Percentiles rank a stretch among this genome's conserved stretches.
Evolutionary conservation across 345 rosid species (phyloP).

Genomic region (Crucihimalaya himalaica): DNA sequence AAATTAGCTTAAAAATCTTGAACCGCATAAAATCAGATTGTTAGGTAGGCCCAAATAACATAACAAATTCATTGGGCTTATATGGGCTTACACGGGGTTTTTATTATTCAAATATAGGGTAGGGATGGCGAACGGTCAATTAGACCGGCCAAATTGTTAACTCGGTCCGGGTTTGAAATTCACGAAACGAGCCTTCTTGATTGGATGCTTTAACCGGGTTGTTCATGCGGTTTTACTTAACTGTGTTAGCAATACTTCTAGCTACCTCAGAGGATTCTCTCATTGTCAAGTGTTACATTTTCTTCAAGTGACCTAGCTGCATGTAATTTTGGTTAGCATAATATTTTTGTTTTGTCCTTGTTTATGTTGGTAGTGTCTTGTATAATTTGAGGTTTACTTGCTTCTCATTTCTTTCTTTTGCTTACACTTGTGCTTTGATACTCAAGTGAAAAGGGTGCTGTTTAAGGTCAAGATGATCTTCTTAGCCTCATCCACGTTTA

Average conservation of each 20-base stretch:
- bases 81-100: too few relatives aligned
- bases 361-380: background rate
- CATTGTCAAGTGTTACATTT: too few relatives aligned
- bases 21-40: background rate
- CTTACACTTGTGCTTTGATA: slow-evolving; percentile 47
- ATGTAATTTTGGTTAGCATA: background rate
- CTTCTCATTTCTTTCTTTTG: slow-evolving; percentile 2
- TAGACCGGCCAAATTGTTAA: background rate
- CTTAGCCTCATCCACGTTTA: slow-evolving; percentile 1
- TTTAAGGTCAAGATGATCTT: slow-evolving; percentile 56
- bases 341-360: background rate
- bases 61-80: background rate
- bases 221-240: too few relatives aligned
- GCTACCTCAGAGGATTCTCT: too few relatives aligned
- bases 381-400: background rate
- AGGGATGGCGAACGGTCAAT: background rate
- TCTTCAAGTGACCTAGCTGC: too few relatives aligned
- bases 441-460: slow-evolving; percentile 52
- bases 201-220: background rate
- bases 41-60: slow-evolving; percentile 2
- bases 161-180: background rate
- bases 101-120: background rate
- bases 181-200: background rate
- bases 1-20: background rate
- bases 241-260: too few relatives aligned